Percentiles rank a stretch among this genome's conserved stretches.
These are phyloP conservation scores for Aegilops longissima DNA, from an alignment of 176 grass and related monocot genomes.

Conservation along the genomic window DNA sequence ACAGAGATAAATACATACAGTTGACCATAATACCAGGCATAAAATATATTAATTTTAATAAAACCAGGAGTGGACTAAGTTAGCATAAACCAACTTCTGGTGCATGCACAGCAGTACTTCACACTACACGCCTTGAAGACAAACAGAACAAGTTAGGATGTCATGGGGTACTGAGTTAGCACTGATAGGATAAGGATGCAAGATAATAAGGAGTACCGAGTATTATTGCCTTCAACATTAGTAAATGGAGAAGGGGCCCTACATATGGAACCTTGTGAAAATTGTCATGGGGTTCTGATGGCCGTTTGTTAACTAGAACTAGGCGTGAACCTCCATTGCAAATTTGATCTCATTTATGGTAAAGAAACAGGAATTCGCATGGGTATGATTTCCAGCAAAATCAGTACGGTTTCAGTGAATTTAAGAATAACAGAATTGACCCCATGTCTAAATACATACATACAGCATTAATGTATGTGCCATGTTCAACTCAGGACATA, in stretches of 20 bases:
- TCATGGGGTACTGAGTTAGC: too few relatives aligned
- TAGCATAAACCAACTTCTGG: too few relatives aligned
- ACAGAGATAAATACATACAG: not conserved
- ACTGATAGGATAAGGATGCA: not conserved
- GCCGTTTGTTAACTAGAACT: not conserved
- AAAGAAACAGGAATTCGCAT: not conserved
- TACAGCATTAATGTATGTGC: not conserved
- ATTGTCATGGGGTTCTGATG: not conserved
- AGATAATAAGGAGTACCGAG: not conserved
- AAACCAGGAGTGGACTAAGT: not conserved
- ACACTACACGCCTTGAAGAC: too few relatives aligned
- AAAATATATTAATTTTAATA: not conserved
- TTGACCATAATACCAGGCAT: not conserved
- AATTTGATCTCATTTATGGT: slow-evolving; percentile 3
- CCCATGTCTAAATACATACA: not conserved
- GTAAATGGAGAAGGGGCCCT: not conserved
- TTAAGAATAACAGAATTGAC: not conserved
- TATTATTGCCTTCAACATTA: not conserved
- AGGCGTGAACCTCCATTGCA: not conserved
- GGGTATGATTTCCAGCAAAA: not conserved
- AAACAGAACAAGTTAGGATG: too few relatives aligned
- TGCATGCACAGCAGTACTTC: too few relatives aligned
- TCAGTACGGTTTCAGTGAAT: not conserved
- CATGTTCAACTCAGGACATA: slow-evolving; percentile 17
- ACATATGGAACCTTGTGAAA: not conserved